Evolutionary conservation across 345 rosid genomes (phyloP), one percentile per base, ranked within the genome.

Genomic region (Hypericum perforatum): DNA sequence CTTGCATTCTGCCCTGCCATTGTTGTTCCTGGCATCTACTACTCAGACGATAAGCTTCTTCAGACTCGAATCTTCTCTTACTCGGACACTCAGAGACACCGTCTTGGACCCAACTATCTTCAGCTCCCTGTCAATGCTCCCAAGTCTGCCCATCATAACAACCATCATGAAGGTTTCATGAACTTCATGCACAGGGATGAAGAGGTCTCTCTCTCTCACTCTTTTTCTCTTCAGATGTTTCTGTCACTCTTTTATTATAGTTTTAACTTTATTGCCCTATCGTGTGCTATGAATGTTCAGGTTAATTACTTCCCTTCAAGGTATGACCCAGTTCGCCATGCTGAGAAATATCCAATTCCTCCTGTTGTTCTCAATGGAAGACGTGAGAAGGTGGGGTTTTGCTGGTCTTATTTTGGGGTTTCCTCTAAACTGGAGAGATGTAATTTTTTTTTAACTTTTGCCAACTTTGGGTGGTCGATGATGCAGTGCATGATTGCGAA

Each of bases 21-120:
- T 79, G 78, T 89, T 57, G 97, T 92, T 66, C 99, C 99, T 49
- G 97, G 99, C 11, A 49, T 92, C 55, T 73, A 82, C 52, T 92
- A 80, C 61, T 89, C 99, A 7, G 79, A 92, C 61, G 98, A 92
- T 68, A 92, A 92, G 63, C 51, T 85, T 51, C 97, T 92, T 53
- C 99, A 89, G 78, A 74, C 76, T 65, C 70, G 97, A 13, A 64
- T 89, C 69, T 92, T 92, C 62, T 79, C 99, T 10, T 92, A 92
- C 54, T 14, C 89, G 15, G 99, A 92, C 70, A 92, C 97, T 41
- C 99, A 92, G 71, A 84, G 99, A 68, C 94, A 92, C 73, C 95
- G 99, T 39, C 97, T 92, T 46, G 97, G 97, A 64, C 99, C 99
- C 16, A 92, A 89, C 80, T 92, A 92, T 71, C 76, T 92, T 59